These are phyloP conservation scores for Paramecium biaurelia DNA, from an alignment of 73 alveolate species.

Conservation along the genomic window DNA sequence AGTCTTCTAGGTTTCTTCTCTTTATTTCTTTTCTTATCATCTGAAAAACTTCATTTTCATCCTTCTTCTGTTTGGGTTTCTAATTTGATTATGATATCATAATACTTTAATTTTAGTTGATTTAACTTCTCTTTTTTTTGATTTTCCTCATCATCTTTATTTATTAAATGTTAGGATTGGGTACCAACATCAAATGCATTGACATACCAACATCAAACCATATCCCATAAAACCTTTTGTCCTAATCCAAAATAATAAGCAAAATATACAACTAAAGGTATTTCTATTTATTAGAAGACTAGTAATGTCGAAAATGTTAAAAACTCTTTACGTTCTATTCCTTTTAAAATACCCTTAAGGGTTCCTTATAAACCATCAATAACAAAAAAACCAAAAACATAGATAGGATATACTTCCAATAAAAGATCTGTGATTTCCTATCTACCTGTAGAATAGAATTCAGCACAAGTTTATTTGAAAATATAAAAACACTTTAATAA, in stretches of 20 bases:
- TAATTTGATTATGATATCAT: background rate
- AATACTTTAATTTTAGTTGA: background rate
- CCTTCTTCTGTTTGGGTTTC: background rate
- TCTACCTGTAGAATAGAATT: conserved; percentile 3
- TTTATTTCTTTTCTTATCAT: background rate
- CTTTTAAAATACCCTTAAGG: background rate
- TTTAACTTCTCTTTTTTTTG: background rate
- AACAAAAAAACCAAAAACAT: conserved; percentile 33
- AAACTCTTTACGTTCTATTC: conserved; percentile 13
- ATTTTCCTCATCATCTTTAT: background rate
- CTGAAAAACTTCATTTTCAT: background rate
- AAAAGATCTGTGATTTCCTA: background rate
- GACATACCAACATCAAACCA: conserved; percentile 26
- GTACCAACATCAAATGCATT: background rate
- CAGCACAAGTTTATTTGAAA: background rate
- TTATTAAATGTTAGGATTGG: background rate
- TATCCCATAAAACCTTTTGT: background rate
- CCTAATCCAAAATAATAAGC: conserved; percentile 22
- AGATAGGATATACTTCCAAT: background rate
- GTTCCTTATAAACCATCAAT: conserved; percentile 44
- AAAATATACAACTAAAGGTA: conserved; percentile 18
- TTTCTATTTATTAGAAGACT: background rate
- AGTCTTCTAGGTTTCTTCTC: background rate
- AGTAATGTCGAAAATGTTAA: background rate
- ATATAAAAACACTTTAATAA: background rate